Evolutionary conservation across 306 rosid genomes (phyloP), one percentile per base, ranked within the genome.

Genomic region (Hippophae rhamnoides): DNA sequence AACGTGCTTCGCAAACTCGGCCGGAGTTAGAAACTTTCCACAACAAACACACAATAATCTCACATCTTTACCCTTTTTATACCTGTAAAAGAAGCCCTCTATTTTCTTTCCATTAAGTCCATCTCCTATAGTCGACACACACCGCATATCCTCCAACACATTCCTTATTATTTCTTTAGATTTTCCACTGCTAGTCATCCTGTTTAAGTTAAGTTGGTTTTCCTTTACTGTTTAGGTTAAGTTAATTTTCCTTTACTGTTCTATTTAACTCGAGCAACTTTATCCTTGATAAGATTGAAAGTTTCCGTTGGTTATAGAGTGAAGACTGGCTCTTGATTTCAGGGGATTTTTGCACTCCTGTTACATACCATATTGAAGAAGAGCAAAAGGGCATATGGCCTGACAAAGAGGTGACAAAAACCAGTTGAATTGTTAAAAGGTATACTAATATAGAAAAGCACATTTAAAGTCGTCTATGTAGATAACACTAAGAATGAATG

Each of bases 11-110:
- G 85, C 81, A 60, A 88, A 88, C 71, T 88, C 96, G 0, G 94
- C 86, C 0, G 94, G 94, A 1, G 89, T 69, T 5, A 82, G 79
- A 62, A 82, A 88, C 72, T 64, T 74, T 13, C 96, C 96, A 52
- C 85, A 94, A 47, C 96, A 88, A 14, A 82, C 84, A 6, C 96
- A 88, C 27, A 88, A 76, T 45, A 88, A 84, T 14, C 84, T 80
- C 69, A 88, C 94, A 27, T 88, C 87, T 61, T 80, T 87, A 8
- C 86, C 89, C 58, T 81, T 88, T 59, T 71, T 78, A 56, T 84
- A 85, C 41, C 83, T 67, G 64, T 82, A 88, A n/a, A 88, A 87
- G 70, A 88, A 82, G 1, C 96, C 96, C 61, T 88, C 77, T 56
- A 88, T 62, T 65, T 61, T 88, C 52, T 55, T 85, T 4, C 96